Percentiles rank a stretch among this genome's conserved stretches.
Evolutionary conservation across 768 basidiomycete species (phyloP).

Genomic region (Leccinum fibrillosum): DNA sequence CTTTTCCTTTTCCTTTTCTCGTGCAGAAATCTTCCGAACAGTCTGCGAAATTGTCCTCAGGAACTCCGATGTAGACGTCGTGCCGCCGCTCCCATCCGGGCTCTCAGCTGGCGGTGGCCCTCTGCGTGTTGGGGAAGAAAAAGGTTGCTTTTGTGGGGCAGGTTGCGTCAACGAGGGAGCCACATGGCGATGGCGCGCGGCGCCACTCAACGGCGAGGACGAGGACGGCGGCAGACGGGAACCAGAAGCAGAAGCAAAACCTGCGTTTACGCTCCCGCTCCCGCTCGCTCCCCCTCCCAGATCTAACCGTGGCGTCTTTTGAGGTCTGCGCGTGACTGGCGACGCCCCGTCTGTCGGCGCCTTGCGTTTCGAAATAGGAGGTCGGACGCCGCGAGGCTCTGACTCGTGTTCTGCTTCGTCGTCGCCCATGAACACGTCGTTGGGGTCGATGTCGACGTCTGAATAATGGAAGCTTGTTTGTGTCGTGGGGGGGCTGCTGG

Average conservation of each 20-base stretch:
- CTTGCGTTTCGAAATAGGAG: constrained; percentile 28
- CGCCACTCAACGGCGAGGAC: neutral
- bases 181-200: neutral
- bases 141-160: neutral
- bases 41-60: constrained; percentile 14
- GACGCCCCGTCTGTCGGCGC: constrained; percentile 12
- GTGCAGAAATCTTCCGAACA: constrained; percentile 1
- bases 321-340: constrained; percentile 4
- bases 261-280: neutral
- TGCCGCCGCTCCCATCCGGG: neutral
- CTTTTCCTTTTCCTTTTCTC: constrained; percentile 9
- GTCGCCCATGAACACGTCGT: constrained; percentile 19
- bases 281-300: neutral
- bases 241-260: neutral
- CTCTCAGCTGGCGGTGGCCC: neutral
- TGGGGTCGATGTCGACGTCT: constrained; percentile 9
- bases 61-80: constrained; percentile 19
- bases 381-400: neutral
- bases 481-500: constrained; percentile 19
- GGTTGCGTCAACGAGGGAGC: constrained; percentile 8
- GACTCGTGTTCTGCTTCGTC: constrained; percentile 17
- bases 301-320: constrained; percentile 23
- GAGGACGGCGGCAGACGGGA: neutral
- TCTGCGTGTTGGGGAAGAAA: neutral
- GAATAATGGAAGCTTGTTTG: constrained; percentile 8